Base-by-base conservation (phyloP, 768 basidiomycete genomes). In the Rhizopogon vinicolor region DNA sequence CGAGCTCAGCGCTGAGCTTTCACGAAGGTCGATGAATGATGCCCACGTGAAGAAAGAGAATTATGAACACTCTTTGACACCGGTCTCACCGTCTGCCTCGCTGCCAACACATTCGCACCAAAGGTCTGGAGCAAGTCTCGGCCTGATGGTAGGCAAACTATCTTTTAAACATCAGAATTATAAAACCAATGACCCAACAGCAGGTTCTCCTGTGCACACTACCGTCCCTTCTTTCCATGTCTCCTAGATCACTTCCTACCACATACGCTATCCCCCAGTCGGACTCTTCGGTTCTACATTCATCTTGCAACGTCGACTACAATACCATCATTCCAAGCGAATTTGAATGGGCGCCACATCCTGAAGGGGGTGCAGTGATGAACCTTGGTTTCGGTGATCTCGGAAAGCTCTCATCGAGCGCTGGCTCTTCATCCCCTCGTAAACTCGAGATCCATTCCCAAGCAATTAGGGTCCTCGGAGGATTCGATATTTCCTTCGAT, bases 121-220 rank as follows among this genome's bases (percentile, higher is more conserved):
- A 68, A 80, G 81, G 67, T 80, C 84, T 51, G 80, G 81, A 58
- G 84, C 88, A 51, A 82, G 81, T 64, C 72, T 89, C 46, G 82
- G 86, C 58, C 76, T 87, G 66, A 87, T 89, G 85, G 88, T 89
- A 68, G 60, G 80, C 64, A 39, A 63, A 33, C 39, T 58, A 40
- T 54, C 52, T 46, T 14, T 53, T 62, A 58, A 35, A n/a, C 41
- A 43, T 57, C 29, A 44, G n/a, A 37, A 28, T 42, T 28, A 42
- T 50, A 18, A 43, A 9, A 44, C 54, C 44, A 35, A 54, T 29
- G 43, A 14, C n/a, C 25, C 42, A 65, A 75, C 73, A 72, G 55
- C 75, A 89, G 83, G 87, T 88, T 62, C 79, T 91, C 44, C 77
- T 91, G 43, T 91, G 87, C 62, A 87, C 87, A 2, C 78, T 91